phyloP scores from a whole-genome alignment of 1,284 basidiomycete species.

The Cryptococcus sp. region DNA sequence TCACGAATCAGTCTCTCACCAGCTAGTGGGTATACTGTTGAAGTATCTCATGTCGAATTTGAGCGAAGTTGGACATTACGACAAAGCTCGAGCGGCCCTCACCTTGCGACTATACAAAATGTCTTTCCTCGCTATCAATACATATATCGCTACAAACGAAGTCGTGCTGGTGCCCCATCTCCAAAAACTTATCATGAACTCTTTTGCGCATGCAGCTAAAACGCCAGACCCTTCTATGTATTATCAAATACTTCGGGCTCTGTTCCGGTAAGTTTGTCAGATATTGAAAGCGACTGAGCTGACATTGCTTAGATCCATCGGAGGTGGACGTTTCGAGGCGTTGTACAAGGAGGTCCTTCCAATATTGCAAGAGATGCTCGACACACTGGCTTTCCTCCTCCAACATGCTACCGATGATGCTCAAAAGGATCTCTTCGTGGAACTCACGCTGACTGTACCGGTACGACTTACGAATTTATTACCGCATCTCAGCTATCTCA shows the following conservation, averaged over 20 bases:
- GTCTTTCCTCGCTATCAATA: conserved; percentile 84
- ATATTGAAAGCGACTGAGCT: neutral
- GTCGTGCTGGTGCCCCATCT: conserved; percentile 87
- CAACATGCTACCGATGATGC: conserved; percentile 66
- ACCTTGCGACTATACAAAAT: conserved; percentile 93
- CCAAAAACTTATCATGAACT: conserved; percentile 93
- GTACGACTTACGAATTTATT: conserved; percentile 91
- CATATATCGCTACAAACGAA: conserved; percentile 77
- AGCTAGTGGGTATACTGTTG: conserved; percentile 87
- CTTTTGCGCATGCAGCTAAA: conserved; percentile 88
- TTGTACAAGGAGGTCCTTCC: conserved; percentile 97
- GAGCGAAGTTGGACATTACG: conserved; percentile 77
- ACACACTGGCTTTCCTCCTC: conserved; percentile 88
- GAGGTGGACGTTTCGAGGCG: conserved; percentile 92
- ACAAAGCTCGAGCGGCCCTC: conserved; percentile 69
- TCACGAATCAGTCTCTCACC: conserved; percentile 78
- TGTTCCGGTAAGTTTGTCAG: conserved; percentile 64
- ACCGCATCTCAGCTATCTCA: conserved; percentile 91
- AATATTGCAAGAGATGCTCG: conserved; percentile 92
- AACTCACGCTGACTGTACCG: conserved; percentile 95
- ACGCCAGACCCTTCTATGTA: conserved; percentile 88
- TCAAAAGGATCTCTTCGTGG: conserved; percentile 87
- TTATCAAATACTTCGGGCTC: conserved; percentile 85
- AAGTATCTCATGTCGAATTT: conserved; percentile 80
- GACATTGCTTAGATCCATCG: conserved; percentile 62